Evolutionary conservation across 768 basidiomycete genomes (phyloP), one percentile per base, ranked within the genome.

Genomic region (Mycena rebaudengoi): DNA sequence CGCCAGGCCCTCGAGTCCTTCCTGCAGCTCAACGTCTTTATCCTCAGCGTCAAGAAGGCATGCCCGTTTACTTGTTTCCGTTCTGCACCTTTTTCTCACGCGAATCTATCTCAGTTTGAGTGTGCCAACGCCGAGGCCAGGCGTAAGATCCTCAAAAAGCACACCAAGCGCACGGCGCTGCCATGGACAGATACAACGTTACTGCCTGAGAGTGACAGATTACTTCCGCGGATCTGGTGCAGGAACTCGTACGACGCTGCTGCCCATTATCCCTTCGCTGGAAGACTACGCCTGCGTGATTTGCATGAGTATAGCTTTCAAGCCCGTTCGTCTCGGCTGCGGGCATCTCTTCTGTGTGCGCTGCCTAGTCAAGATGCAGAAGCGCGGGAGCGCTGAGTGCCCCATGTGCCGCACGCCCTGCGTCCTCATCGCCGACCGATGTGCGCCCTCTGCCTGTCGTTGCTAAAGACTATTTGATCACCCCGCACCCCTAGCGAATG

Each of bases 131-230:
- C 90, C 7, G 95, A 97, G 75, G 96, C 95, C 2, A 92, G 91
- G 3, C 87, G 95, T 33, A 98, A 98, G 78, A 95, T 95, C 62
- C 85, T 97, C 52, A 97, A 97, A 83, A 98, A 98, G 73, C 96
- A 96, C 72, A 85, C 92, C 28, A 97, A 97, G 73, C 88, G 94
- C 4, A 97, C 95, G 0, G 88, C 92, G 0, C 80, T 98, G 10
- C 91, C 92, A 30, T 37, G 49, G 29, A 60, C 56, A 28, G 61
- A 64, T 41, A 28, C 60, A 26, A 69, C 81, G 13, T 73, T 80
- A 14, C 62, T 79, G 2, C 63, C 71, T 33, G 41, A 67, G 29
- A 60, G 59, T 12, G 62, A 65, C 39, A 65, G 79, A 63, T 79
- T 85, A 12, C 78, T 92, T 0, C 84, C 88, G 1, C 84, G 86